phyloP scores from a whole-genome alignment of 2,329 filamentous ascomycete genomes.

The Moelleriella libera region DNA sequence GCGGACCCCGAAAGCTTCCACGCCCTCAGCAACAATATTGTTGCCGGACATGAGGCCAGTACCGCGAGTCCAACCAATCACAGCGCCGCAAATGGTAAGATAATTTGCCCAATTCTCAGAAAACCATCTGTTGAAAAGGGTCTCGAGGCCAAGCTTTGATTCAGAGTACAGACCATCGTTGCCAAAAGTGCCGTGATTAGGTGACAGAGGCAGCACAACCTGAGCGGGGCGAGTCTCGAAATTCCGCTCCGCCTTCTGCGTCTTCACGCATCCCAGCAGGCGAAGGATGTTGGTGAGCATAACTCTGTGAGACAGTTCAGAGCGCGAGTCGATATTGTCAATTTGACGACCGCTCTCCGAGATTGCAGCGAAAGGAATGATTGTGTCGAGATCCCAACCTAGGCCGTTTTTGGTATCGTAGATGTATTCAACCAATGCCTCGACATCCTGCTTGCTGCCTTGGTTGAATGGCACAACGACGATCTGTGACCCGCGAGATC shows the following conservation, averaged over 20 bases:
- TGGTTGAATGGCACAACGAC: constrained; percentile 99
- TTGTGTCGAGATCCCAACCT: constrained; percentile 94
- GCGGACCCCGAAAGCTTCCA: constrained; percentile 90
- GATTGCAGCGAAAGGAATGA: constrained; percentile 93
- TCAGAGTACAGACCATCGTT: constrained; percentile 97
- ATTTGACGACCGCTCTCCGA: constrained; percentile 97
- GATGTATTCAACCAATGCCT: constrained; percentile 88
- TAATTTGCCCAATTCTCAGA: constrained; percentile 96
- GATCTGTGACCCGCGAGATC: constrained; percentile 86
- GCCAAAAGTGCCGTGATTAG: constrained; percentile 96
- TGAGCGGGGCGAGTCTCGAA: constrained; percentile 95
- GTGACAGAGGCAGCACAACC: constrained; percentile 88
- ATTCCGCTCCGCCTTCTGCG: constrained; percentile 72
- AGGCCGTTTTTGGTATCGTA: constrained; percentile 93
- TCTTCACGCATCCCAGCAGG: constrained; percentile 79
- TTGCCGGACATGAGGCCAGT: constrained; percentile 97
- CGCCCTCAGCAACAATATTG: constrained; percentile 92
- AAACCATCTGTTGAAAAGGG: constrained; percentile 96
- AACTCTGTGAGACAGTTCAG: constrained; percentile 93
- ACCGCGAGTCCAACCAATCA: constrained; percentile 98
- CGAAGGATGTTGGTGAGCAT: constrained; percentile 97
- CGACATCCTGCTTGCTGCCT: constrained; percentile 94
- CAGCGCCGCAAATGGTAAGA: constrained; percentile 93
- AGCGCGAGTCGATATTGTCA: constrained; percentile 91
- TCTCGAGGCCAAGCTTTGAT: constrained; percentile 93